phyloP scores from a whole-genome alignment of 1,139 yeast species.

The Blastobotrys serpentis region DNA sequence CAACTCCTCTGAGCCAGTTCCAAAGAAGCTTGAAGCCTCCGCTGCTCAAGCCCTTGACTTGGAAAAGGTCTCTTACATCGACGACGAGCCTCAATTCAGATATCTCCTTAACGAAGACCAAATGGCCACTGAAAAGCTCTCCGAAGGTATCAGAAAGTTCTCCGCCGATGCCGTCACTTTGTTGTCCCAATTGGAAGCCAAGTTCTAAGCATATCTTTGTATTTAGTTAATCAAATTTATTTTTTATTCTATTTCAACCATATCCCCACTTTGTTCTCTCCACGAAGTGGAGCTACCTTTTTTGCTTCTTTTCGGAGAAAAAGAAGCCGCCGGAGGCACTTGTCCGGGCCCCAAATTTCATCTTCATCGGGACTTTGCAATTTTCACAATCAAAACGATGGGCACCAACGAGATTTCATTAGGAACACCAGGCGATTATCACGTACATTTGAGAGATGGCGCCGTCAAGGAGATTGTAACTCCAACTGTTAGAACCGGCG shows the following conservation, averaged over 20 bases:
- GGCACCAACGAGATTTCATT: conserved; percentile 34
- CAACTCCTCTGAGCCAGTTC: conserved; percentile 75
- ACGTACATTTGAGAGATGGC: conserved; percentile 93
- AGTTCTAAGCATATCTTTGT: conserved; percentile 13
- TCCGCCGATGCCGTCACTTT: conserved; percentile 92
- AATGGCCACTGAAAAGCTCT: conserved; percentile 97
- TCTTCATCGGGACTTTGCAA: too few relatives aligned
- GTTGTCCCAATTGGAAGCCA: conserved; percentile 72
- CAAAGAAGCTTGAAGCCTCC: conserved; percentile 70
- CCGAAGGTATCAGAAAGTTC: conserved; percentile 97
- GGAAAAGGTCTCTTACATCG: conserved; percentile 75
- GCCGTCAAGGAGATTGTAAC: conserved; percentile 87
- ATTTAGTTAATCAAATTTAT: neutral
- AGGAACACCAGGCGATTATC: conserved; percentile 92
- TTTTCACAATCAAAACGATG: neutral
- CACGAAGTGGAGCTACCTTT: conserved; percentile 5
- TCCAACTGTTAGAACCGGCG: conserved; percentile 88
- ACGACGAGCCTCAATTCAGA: conserved; percentile 90
- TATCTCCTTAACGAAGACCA: conserved; percentile 91
- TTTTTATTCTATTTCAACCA: neutral
- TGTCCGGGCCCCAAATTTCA: too few relatives aligned
- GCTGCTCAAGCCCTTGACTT: conserved; percentile 55
- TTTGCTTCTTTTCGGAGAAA: conserved; percentile 5
- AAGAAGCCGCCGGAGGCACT: conserved; percentile 4
- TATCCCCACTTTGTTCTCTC: too few relatives aligned